Evolutionary conservation across 1,284 basidiomycete species (phyloP).

Genomic region (Mycena citricolor): DNA sequence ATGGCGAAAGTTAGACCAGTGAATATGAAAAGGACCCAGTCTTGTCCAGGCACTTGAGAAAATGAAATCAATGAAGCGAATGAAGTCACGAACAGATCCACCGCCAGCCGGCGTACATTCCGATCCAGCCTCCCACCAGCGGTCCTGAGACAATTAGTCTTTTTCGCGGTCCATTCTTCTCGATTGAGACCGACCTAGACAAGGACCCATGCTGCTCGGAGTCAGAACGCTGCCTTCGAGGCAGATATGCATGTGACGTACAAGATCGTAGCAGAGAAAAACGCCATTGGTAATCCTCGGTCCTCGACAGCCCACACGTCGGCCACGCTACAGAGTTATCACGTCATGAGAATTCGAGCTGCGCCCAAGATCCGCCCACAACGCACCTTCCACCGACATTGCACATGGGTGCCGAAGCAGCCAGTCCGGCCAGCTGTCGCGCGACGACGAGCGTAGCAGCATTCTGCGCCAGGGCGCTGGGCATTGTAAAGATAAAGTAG

Average conservation of each 20-base stretch:
- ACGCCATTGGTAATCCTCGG: constrained; percentile 60
- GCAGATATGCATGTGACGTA: constrained; percentile 26
- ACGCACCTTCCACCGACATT: constrained; percentile 40
- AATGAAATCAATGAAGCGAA: constrained; percentile 48
- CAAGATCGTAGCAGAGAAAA: constrained; percentile 64
- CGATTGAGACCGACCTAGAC: constrained; percentile 25
- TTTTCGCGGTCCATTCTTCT: too few relatives aligned
- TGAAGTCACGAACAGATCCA: constrained; percentile 65
- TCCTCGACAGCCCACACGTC: constrained; percentile 60
- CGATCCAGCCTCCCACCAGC: constrained; percentile 52
- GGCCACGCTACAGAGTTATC: constrained; percentile 34
- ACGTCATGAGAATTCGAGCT: background rate
- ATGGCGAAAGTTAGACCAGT: constrained; percentile 43
- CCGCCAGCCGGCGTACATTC: constrained; percentile 43
- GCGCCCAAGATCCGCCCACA: background rate
- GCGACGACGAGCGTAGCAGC: constrained; percentile 59
- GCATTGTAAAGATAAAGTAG: constrained; percentile 63
- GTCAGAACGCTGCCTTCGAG: background rate
- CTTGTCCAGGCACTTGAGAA: constrained; percentile 45
- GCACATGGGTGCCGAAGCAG: constrained; percentile 44
- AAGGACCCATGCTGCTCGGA: constrained; percentile 43
- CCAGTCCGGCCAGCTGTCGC: constrained; percentile 61
- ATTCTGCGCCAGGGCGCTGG: constrained; percentile 60
- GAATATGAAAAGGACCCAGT: constrained; percentile 63
- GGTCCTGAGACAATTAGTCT: too few relatives aligned